Evolutionary conservation across 495 filamentous ascomycete species (phyloP).

Genomic region (Amniculicola lignicola): DNA sequence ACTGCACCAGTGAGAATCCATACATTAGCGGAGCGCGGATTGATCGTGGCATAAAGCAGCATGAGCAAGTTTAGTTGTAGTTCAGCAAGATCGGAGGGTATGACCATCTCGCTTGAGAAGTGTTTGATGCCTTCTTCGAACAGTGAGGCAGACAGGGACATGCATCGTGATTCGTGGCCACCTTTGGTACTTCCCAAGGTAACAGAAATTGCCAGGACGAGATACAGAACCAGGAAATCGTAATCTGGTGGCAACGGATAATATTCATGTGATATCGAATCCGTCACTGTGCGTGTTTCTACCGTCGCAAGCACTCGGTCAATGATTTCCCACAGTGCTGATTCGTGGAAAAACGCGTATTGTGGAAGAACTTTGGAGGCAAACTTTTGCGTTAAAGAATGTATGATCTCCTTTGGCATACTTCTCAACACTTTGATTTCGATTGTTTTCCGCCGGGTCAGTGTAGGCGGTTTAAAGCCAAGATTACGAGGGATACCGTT

Average conservation of each 20-base stretch:
- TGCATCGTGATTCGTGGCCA: slow-evolving; percentile 13
- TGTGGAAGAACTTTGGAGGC: slow-evolving; percentile 10
- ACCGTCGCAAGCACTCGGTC: neutral
- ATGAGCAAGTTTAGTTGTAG: slow-evolving; percentile 12
- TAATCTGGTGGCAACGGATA: slow-evolving; percentile 1
- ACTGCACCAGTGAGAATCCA: slow-evolving; percentile 19
- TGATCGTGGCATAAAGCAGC: slow-evolving; percentile 14
- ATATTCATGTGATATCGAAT: neutral
- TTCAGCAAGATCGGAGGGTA: slow-evolving; percentile 6
- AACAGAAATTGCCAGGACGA: slow-evolving; percentile 9
- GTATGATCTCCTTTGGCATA: slow-evolving; percentile 9
- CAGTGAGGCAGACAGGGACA: slow-evolving; percentile 10
- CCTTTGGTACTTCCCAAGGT: slow-evolving; percentile 13
- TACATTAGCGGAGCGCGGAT: slow-evolving; percentile 15
- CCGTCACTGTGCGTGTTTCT: neutral
- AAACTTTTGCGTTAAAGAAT: slow-evolving; percentile 3
- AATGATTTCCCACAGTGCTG: neutral
- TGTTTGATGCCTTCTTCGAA: slow-evolving; percentile 19
- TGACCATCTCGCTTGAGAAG: slow-evolving; percentile 1
- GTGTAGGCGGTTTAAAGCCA: neutral
- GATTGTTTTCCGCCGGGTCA: neutral
- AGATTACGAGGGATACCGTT: slow-evolving; percentile 3
- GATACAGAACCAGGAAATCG: slow-evolving; percentile 9
- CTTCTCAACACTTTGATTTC: slow-evolving; percentile 1
- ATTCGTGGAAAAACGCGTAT: slow-evolving; percentile 13